Evolutionary conservation across 768 basidiomycete genomes (phyloP).

Genomic region (Suillus luteus): DNA sequence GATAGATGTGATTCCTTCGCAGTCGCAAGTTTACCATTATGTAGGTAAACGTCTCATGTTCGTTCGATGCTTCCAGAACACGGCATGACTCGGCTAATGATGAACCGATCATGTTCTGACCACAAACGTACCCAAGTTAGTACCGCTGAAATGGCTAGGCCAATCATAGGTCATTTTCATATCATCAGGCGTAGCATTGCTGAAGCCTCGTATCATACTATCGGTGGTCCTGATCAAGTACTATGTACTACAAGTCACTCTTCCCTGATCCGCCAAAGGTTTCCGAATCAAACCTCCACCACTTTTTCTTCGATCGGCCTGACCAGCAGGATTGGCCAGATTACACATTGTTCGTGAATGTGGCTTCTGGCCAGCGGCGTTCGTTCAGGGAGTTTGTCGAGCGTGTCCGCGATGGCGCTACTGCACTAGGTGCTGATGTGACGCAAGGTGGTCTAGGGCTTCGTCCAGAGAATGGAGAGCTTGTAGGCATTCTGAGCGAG

Average conservation of each 20-base stretch:
- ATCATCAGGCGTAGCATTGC: neutral
- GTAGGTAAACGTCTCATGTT: no score
- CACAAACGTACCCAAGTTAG: neutral
- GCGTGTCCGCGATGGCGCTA: slow-evolving; percentile 54
- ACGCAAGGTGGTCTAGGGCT: neutral
- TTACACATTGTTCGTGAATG: slow-evolving; percentile 57
- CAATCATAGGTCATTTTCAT: neutral
- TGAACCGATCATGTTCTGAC: no score
- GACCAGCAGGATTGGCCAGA: slow-evolving; percentile 60
- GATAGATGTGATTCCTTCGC: no score
- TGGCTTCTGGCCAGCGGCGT: slow-evolving; percentile 47
- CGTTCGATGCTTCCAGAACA: no score
- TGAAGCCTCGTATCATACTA: neutral
- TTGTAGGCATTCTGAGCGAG: neutral
- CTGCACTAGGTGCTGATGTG: slow-evolving; percentile 49
- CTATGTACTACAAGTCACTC: slow-evolving; percentile 62
- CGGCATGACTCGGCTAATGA: no score
- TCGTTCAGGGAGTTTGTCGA: slow-evolving; percentile 52
- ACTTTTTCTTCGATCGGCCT: slow-evolving; percentile 54
- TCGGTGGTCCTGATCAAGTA: neutral
- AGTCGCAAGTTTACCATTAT: no score
- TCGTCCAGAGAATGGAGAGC: neutral
- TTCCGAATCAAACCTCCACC: slow-evolving; percentile 54
- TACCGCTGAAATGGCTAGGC: neutral
- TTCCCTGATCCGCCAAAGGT: slow-evolving; percentile 53